Base-by-base conservation (phyloP, 1,139 yeast species). In the Wickerhamomyces sp. region DNA sequence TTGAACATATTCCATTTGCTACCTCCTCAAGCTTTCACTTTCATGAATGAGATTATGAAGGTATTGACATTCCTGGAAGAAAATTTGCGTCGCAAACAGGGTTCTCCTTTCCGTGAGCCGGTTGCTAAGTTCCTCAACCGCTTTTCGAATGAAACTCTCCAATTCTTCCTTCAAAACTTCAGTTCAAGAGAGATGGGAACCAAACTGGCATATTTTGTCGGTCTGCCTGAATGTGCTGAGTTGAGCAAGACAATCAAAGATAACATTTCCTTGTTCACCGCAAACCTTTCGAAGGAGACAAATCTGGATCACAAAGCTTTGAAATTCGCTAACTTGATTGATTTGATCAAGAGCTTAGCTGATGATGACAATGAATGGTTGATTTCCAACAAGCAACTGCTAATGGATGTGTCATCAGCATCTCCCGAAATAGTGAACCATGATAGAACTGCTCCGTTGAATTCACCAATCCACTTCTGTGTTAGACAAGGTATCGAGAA, bases 41-140 rank as follows among this genome's bases (percentile, higher is more conserved):
- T 88, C 51, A 78, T 93, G 78, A 91, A 86, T 39, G 96, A 88
- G 47, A 70, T 93, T 32, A 73, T 91, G 52, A 72, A 72, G 34
- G 81, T 91, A 3, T 70, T 91, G 39, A 76, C 84, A 45, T 78
- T 76, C 41, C 65, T 91, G 49, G 99, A 93, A 58, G 80, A 81
- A 2, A 81, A 81, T 44, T 65, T 93, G 47, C 83, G 96, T 42
- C 80, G 96, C 28, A 88, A 85, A 47, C 86, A 85, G 40, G 71
- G 69, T 34, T 87, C 96, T 1, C 98, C 98, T 5, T 88, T 93
- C 64, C 71, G 98, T 46, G 72, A 68, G n/a, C 97, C 98, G 4
- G 75, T 91, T 34, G 91, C 95, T 5, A 84, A 83, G 54, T 93
- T 85, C 52, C 66, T 91, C 61, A 79, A 88, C 57, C 67, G 96